Percentiles rank a stretch among this genome's conserved stretches.
phyloP scores from a whole-genome alignment of 2,329 filamentous ascomycete genomes.

The Pseudonectria foliicola region DNA sequence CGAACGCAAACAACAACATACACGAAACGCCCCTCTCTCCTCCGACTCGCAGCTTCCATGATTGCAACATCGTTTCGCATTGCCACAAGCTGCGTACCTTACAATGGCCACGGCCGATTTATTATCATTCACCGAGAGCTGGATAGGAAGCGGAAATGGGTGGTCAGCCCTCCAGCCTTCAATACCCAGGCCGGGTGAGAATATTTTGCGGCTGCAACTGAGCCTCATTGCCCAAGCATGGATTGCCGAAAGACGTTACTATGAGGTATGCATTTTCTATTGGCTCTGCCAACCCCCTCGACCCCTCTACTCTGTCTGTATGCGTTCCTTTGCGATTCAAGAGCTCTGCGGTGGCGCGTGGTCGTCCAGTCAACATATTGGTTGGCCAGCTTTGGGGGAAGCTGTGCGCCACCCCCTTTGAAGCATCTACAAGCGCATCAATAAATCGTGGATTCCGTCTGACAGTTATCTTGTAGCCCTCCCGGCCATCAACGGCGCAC shows the following conservation, averaged over 20 bases:
- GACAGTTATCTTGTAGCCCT: conserved; percentile 13
- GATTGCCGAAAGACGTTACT: conserved; percentile 18
- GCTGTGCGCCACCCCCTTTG: too few species aligned
- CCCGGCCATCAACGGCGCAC: conserved; percentile 8
- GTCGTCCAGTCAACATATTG: too few species aligned
- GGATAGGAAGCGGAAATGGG: conserved; percentile 34
- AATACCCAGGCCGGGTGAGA: conserved; percentile 22
- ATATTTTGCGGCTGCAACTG: conserved; percentile 19
- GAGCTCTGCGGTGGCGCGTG: too few species aligned
- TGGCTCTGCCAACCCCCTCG: background rate
- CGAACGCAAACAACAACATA: conserved; percentile 3
- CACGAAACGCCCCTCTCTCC: conserved; percentile 7
- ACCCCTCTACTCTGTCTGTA: conserved; percentile 1
- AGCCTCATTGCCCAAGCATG: conserved; percentile 28
- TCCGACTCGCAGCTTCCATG: conserved; percentile 41
- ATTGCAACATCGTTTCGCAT: conserved; percentile 36
- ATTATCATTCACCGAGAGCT: conserved; percentile 35
- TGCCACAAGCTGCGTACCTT: conserved; percentile 38
- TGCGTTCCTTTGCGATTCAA: conserved; percentile 1
- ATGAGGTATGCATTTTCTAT: conserved; percentile 12
- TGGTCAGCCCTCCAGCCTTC: conserved; percentile 27
- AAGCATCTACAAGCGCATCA: too few species aligned
- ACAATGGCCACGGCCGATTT: conserved; percentile 49
- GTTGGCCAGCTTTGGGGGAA: too few species aligned
- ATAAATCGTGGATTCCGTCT: conserved; percentile 12